Evolutionary conservation across 257 asterid genomes (phyloP), one percentile per base, ranked within the genome.

Genomic region (Voacanga thouarsii): DNA sequence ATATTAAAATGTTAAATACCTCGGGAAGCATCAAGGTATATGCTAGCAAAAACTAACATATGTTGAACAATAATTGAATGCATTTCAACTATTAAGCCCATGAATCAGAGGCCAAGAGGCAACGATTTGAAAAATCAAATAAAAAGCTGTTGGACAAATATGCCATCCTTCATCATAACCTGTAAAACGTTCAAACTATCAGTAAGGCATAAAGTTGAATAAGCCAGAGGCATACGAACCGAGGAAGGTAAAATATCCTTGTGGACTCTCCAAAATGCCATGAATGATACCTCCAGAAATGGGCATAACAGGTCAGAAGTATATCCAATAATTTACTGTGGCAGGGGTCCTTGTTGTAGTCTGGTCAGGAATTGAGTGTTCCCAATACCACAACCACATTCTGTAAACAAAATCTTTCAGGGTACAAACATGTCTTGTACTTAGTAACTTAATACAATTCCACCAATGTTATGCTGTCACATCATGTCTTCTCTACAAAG

Each of bases 401-500:
- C 92, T 91, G 96, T 83, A 82, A 86, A 91, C 87, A 88, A 86
- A 83, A 77, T 65, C 86, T 88, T 95, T 82, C 78, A 82, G 84
- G 84, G 85, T 77, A 88, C 96, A 89, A 92, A 91, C 88, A 93
- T 83, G 85, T 77, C 95, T 88, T 87, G 90, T 74, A 88, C 91
- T 89, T 85, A 89, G 86, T 83, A 87, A 89, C 57, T 85, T 89
- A 90, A 81, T 84, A 89, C 82, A 86, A 66, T 80, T 89, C 96
- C 97, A 90, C 92, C 98, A 89, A 83, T 87, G 89, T 79, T 85
- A 93, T 83, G 89, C 85, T 86, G 90, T 91, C 96, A 93, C 92
- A 93, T 91, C 97, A 95, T 91, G 94, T 85, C 98, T 84, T 93
- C 99, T 87, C 96, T 89, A 95, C 94, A 91, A 88, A 92, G 96